Base-by-base conservation (phyloP, 768 basidiomycete species). In the Chalciporus sphaerocephalus region DNA sequence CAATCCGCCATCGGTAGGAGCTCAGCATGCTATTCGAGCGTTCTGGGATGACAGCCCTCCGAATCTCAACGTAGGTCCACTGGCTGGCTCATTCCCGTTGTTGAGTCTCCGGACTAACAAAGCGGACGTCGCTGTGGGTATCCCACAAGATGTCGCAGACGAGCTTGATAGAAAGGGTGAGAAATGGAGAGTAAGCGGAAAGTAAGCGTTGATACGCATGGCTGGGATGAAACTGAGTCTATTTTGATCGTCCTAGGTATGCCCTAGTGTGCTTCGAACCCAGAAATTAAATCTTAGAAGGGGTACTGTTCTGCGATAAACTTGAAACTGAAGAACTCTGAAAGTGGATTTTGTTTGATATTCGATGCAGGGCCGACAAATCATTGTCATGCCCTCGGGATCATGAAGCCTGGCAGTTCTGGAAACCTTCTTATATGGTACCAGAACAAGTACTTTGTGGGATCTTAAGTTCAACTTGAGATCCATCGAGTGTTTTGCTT, bases 51-150 rank as follows among this genome's bases (percentile, higher is more conserved):
- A 3, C 8, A 30, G 8, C 13, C 15, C 28, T 15, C 28, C 28
- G 28, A 30, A 15, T 15, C 13, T 15, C 15, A 6, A 3, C 22
- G 41, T 54, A 84, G 90, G 92, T 5, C 87, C 89, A 2, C 66
- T 97, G 9, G 79, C 80, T 0, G 87, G 88, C 1, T 70, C 82
- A 8, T 88, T 95, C 68, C 85, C 87, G 0, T 60, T 96, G 7
- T 68, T 97, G 20, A 91, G 89, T 58, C 68, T 97, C 47, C 78
- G 95, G 15, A 98, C 95, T 1, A 91, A 87, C 72, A 99, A 99
- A 65, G 95, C 95, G 0, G 93, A 97, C 59, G 92, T 96, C 2
- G 87, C 84, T 6, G 91, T 90, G 20, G 95, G 92, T 0, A 73
- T 99, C 33, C 12, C 51, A 15, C 72, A 80, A 53, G 84, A 83